phyloP scores from a whole-genome alignment of 2,329 filamentous ascomycete genomes.

The Gnomoniopsis sp. region DNA sequence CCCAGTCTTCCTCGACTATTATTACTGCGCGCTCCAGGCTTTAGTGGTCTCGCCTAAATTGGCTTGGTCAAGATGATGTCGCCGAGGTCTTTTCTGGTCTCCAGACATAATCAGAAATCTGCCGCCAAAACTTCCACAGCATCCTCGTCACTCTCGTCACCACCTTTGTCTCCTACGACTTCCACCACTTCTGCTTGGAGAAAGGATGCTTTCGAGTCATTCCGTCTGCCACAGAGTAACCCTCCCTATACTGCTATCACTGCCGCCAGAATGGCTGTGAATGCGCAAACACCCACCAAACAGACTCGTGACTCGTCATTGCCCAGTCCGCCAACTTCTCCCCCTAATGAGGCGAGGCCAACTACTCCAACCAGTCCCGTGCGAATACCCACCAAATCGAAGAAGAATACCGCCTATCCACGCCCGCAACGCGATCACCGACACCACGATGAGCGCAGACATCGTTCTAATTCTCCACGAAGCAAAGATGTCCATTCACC shows the following conservation, averaged over 20 bases:
- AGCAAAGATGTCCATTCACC: conserved; percentile 45
- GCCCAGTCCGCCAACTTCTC: conserved; percentile 26
- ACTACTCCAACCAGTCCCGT: conserved; percentile 47
- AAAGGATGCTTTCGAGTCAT: conserved; percentile 29
- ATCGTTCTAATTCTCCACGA: conserved; percentile 27
- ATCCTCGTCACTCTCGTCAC: conserved; percentile 15
- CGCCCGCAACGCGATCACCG: conserved; percentile 31
- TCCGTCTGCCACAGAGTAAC: conserved; percentile 9
- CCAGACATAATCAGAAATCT: conserved; percentile 27
- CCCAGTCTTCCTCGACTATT: background rate
- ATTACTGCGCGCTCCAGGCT: conserved; percentile 14
- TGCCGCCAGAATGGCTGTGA: conserved; percentile 25
- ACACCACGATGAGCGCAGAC: conserved; percentile 32
- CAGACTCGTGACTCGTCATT: conserved; percentile 19
- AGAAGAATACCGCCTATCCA: conserved; percentile 31
- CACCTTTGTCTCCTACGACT: conserved; percentile 3
- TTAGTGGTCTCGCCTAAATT: conserved; percentile 13
- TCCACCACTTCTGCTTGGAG: conserved; percentile 20
- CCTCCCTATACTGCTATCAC: conserved; percentile 21
- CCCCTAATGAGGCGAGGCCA: conserved; percentile 32
- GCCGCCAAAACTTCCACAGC: conserved; percentile 15
- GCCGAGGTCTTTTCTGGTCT: conserved; percentile 36
- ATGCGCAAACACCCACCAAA: conserved; percentile 24
- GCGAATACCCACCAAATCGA: conserved; percentile 48
- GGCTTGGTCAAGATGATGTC: conserved; percentile 32